Evolutionary conservation across 2,329 filamentous ascomycete genomes (phyloP).

Genomic region (Neopestalotiopsis rosae): DNA sequence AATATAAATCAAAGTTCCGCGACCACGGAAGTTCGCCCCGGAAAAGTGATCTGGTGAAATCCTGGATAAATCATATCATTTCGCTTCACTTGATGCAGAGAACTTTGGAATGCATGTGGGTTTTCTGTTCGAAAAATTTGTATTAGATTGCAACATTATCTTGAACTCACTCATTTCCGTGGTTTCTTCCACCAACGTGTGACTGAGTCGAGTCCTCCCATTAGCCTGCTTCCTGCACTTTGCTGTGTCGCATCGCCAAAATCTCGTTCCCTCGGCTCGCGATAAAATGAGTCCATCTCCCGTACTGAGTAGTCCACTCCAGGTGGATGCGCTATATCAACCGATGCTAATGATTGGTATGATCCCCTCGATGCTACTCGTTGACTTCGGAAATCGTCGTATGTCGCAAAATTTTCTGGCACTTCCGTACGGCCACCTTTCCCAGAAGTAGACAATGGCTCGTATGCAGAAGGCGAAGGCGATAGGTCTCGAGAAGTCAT

Average conservation of each 20-base stretch:
- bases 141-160: neutral
- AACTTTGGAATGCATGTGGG: too few species aligned
- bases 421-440: neutral
- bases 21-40: too few species aligned
- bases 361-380: neutral
- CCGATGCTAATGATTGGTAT: neutral
- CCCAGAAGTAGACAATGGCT: neutral
- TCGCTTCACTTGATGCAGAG: too few species aligned
- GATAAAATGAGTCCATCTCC: conserved; percentile 9
- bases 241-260: neutral
- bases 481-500: neutral
- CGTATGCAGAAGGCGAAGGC: neutral
- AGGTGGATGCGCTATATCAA: neutral
- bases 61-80: neutral
- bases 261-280: conserved; percentile 3
- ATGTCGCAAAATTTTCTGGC: neutral
- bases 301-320: conserved; percentile 4
- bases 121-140: too few species aligned
- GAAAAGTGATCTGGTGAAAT: too few species aligned
- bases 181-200: neutral
- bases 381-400: neutral
- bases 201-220: neutral
- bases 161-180: neutral
- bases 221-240: neutral
- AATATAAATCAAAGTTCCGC: too few species aligned